Conservation (phyloP, 352 stramenopile genomes). For the Globisporangium splendens region DNA sequence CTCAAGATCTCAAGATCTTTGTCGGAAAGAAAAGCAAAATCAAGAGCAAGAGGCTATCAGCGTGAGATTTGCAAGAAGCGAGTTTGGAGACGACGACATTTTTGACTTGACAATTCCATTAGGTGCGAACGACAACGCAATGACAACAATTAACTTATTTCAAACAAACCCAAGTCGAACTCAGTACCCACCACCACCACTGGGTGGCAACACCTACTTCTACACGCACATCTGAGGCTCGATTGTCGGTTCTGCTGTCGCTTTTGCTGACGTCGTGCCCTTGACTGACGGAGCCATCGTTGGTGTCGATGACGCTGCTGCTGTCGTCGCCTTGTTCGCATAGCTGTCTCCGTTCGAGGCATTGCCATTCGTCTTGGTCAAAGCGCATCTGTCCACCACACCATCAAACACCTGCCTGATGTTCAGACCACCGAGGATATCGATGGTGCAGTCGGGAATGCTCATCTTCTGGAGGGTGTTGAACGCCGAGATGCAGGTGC, state of each 20-base stretch:
- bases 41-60: too few species aligned
- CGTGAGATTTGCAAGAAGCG: too few species aligned
- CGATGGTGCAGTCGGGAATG: conserved; percentile 39
- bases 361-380: background rate
- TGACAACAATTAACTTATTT: conserved; percentile 1
- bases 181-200: background rate
- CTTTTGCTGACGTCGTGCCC: background rate
- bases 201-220: background rate
- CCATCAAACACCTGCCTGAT: conserved; percentile 30
- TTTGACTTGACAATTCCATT: too few species aligned
- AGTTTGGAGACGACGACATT: too few species aligned
- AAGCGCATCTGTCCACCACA: conserved; percentile 8
- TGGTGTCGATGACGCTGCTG: conserved; percentile 1
- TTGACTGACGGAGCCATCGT: conserved; percentile 8
- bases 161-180: background rate
- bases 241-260: conserved; percentile 6
- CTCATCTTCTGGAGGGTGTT: conserved; percentile 27
- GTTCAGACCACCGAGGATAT: conserved; percentile 39
- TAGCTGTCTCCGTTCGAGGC: background rate
- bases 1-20: too few species aligned
- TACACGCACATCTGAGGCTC: conserved; percentile 14
- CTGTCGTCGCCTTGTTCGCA: background rate
- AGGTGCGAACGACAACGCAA: background rate
- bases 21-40: too few species aligned
- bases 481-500: conserved; percentile 23